Base-by-base conservation (phyloP, 306 rosid species). In the Heteromeles arbutifolia region DNA sequence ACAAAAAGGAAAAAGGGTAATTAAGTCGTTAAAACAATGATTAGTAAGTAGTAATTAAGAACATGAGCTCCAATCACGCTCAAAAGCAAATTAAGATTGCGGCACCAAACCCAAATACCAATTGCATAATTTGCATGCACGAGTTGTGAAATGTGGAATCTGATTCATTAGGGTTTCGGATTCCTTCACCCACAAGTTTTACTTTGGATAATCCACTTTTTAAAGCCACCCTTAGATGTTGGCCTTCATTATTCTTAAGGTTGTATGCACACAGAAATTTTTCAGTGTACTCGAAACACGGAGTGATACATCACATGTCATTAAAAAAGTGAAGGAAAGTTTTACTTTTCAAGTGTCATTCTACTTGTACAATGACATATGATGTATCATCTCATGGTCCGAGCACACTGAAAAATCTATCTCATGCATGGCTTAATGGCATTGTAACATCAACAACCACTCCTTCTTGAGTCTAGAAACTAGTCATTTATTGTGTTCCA, bases 11-110 rank as follows among this genome's bases (percentile, higher is more conserved):
- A 53, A 56, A n/a, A 31, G 48, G 59, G 25, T 25, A 52, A 13
- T 34, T 31, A 67, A 65, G 70, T 59, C 58, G 45, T 72, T 29
- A 61, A 70, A 75, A 67, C 11, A 74, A 85, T 89, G 82, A 89
- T 86, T 70, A 28, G 80, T 29, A 25, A n/a, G 62, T 57, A n/a
- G 62, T 9, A 57, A 21, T 57, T 56, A 1, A 77, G 76, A 87
- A 85, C 86, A 88, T 86, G 90, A 73, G 58, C 79, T 14, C 67
- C 50, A 72, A 71, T 52, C 64, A 72, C 71, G 31, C 15, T 32
- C 13, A 26, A 37, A 58, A 67, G 65, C 18, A 65, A 54, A 69
- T 48, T 1, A 69, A 68, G 76, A 8, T 61, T 28, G 34, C n/a
- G 68, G 62, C 5, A 61, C 37, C 32, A 26, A 10, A 22, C 63